Base-by-base conservation (phyloP, 129 eudicot species). In the Erigeron canadensis region DNA sequence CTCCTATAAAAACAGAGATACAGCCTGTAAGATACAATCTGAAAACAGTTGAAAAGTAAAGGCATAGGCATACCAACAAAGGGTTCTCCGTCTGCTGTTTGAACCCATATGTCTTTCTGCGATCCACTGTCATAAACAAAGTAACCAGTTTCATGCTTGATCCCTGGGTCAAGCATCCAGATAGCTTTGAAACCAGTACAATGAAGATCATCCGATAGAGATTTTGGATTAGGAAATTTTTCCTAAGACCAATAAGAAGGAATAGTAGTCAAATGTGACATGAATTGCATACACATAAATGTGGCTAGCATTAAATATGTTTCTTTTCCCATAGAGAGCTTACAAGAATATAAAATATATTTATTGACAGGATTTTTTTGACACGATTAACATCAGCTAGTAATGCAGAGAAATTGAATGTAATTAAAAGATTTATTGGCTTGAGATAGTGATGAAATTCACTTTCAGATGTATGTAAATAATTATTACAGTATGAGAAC, bases 91-190 rank as follows among this genome's bases (percentile, higher is more conserved):
- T 87, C 89, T 9, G 82, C 85, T 51, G 89, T 86, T 71, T 90
- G 90, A 74, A 88, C 69, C 99, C 97, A 90, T 46, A 90, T 60
- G 66, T 88, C 93, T 18, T 73, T 81, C 67, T 90, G 83, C 21
- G 97, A 76, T 61, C 97, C 99, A 74, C 86, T 84, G 54, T 90
- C 99, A 63, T 90, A 90, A 71, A 88, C 88, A 76, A 80, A 87
- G 73, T 95, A 95, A 62, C 97, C 97, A 23, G 79, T 72, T 72
- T 95, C 99, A n/a, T 67, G 69, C 72, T 94, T 94, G 74, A 90
- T 87, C 66, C 97, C 97, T 15, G 99, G 99, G 75, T 95, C 97
- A 76, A 90, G 97, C 97, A 95, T 95, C 99, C 99, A 95, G 68
- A 87, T 90, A 61, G 96, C 99, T 56, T 95, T 90, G 74, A 95